These are phyloP conservation scores for Berberis thunbergii DNA, from an alignment of 164 flowering plant species.

Conservation along the genomic window DNA sequence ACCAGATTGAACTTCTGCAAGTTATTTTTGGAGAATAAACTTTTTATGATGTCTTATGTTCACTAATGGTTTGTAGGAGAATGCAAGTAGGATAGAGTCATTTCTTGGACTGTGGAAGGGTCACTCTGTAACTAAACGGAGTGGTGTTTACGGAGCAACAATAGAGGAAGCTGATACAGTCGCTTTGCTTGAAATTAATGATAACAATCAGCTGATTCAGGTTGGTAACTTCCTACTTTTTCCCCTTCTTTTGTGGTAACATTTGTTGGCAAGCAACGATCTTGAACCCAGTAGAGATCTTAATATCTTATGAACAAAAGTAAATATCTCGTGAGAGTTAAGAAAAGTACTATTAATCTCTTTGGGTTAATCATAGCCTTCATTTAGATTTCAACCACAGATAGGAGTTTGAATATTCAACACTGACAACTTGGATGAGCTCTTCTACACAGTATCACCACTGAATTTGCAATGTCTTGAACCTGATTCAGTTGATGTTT, in stretches of 20 bases:
- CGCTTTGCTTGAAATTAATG: conserved; percentile 54
- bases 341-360: too few relatives aligned
- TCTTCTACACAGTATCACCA: too few relatives aligned
- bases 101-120: conserved; percentile 90
- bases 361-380: not conserved
- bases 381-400: not conserved
- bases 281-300: not conserved
- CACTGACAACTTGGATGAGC: not conserved
- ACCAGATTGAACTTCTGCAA: too few relatives aligned
- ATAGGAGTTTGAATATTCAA: not conserved
- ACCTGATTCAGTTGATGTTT: too few relatives aligned
- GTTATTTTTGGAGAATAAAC: not conserved
- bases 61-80: conserved; percentile 29
- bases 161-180: conserved; percentile 66
- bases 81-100: conserved; percentile 38
- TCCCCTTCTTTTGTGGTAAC: not conserved
- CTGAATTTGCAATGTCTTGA: too few relatives aligned
- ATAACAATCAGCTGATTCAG: conserved; percentile 68
- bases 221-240: conserved; percentile 23
- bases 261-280: not conserved
- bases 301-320: not conserved
- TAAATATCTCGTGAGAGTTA: not conserved
- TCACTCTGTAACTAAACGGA: conserved; percentile 73
- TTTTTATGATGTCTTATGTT: not conserved
- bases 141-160: conserved; percentile 95